Evolutionary conservation across 148 eudicot genomes (phyloP).

Genomic region (Arctostaphylos glauca): DNA sequence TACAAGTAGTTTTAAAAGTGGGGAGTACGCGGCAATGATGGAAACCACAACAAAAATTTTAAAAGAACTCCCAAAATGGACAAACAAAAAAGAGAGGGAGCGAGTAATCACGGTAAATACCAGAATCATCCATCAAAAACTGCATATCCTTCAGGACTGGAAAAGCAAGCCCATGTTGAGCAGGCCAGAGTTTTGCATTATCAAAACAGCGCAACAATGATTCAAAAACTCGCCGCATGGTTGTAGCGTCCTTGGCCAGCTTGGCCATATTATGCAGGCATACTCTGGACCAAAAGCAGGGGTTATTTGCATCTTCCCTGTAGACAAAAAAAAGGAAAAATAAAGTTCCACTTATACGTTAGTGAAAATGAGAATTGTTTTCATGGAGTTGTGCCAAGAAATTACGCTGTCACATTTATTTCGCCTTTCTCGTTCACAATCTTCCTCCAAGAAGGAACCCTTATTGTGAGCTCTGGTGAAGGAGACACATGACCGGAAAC

Average conservation of each 20-base stretch:
- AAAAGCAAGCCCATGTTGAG: conserved; percentile 63
- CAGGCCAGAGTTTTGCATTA: conserved; percentile 67
- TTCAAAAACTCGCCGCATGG: conserved; percentile 87
- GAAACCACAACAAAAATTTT: too few species aligned
- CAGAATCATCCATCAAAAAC: conserved; percentile 73
- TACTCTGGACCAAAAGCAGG: conserved; percentile 91
- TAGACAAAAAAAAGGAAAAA: neutral
- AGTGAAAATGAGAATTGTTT: neutral
- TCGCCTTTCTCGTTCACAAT: conserved; percentile 78
- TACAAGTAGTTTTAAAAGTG: neutral
- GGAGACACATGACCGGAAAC: conserved; percentile 49
- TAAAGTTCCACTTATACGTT: neutral
- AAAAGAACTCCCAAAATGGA: neutral
- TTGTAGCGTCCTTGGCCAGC: conserved; percentile 34
- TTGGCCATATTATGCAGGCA: conserved; percentile 46
- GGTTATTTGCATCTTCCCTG: conserved; percentile 23
- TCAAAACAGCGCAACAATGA: conserved; percentile 87
- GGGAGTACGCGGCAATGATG: too few species aligned
- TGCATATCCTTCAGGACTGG: conserved; percentile 91
- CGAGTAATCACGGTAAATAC: conserved; percentile 27
- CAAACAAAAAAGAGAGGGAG: neutral
- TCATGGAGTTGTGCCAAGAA: conserved; percentile 7
- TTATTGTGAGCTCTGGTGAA: conserved; percentile 35
- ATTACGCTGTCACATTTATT: conserved; percentile 64
- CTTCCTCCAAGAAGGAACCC: conserved; percentile 71